These are phyloP conservation scores for Triticum timopheevii DNA, from an alignment of 176 grass and related monocot species.

Conservation along the genomic window DNA sequence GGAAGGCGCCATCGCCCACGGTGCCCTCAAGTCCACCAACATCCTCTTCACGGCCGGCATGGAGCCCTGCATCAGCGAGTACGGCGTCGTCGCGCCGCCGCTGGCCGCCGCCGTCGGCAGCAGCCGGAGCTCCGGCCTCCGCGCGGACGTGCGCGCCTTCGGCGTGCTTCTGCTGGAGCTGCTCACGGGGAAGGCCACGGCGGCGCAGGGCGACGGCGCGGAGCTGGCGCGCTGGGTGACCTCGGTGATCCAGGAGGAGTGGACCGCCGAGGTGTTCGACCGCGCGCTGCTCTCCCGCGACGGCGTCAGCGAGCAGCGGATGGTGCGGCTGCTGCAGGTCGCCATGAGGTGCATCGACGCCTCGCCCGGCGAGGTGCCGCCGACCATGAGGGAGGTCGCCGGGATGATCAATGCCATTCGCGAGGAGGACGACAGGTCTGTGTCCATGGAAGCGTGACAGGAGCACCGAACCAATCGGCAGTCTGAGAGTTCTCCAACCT, in stretches of 20 bases:
- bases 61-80: conserved; percentile 67
- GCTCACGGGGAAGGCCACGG: conserved; percentile 52
- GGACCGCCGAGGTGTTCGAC: conserved; percentile 77
- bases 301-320: conserved; percentile 39
- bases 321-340: conserved; percentile 61
- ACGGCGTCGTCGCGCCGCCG: conserved; percentile 34
- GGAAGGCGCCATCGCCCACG: conserved; percentile 43
- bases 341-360: conserved; percentile 52
- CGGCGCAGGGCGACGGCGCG: conserved; percentile 36
- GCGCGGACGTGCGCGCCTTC: conserved; percentile 44
- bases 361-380: conserved; percentile 21
- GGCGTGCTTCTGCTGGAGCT: conserved; percentile 66
- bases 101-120: no score
- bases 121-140: background rate
- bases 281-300: conserved; percentile 41
- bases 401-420: conserved; percentile 44
- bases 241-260: conserved; percentile 65
- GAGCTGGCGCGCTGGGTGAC: conserved; percentile 69
- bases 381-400: conserved; percentile 45
- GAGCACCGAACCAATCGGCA: background rate
- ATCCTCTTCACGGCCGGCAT: conserved; percentile 53
- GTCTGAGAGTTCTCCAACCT: background rate
- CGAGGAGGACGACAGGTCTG: conserved; percentile 49
- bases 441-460: conserved; percentile 26
- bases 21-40: conserved; percentile 67